Conservation (phyloP, 2,329 filamentous ascomycete species). For the Pyrenochaeta sp. region DNA sequence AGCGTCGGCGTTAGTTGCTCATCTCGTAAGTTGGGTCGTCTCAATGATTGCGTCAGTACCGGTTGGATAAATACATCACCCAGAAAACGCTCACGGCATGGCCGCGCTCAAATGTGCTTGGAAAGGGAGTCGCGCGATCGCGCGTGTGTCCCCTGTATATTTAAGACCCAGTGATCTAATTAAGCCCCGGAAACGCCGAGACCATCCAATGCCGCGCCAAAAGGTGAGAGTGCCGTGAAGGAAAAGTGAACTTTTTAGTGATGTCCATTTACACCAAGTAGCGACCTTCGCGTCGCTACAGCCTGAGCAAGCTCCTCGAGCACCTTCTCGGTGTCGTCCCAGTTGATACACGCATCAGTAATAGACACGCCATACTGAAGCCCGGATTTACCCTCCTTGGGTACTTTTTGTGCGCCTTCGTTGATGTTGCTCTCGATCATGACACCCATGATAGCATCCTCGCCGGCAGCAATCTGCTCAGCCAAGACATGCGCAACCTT, state of each 20-base stretch:
- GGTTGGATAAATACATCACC: background rate
- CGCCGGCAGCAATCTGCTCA: constrained; percentile 84
- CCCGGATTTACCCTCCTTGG: constrained; percentile 81
- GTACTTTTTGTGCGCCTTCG: constrained; percentile 93
- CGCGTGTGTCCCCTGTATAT: background rate
- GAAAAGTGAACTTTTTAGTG: constrained; percentile 27
- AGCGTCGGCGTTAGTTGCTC: background rate
- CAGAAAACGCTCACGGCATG: background rate
- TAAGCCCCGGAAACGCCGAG: background rate
- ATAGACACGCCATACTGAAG: constrained; percentile 96
- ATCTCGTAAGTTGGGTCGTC: background rate
- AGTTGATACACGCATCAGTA: constrained; percentile 95
- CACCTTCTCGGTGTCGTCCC: constrained; percentile 85
- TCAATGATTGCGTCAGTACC: background rate
- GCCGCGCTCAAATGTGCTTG: background rate
- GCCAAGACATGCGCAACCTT: constrained; percentile 85
- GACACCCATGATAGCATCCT: constrained; percentile 90
- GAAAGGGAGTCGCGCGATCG: background rate
- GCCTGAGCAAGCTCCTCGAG: constrained; percentile 81
- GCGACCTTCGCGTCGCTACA: constrained; percentile 75
- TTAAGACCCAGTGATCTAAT: background rate
- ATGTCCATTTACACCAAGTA: constrained; percentile 44
- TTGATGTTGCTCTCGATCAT: constrained; percentile 99
- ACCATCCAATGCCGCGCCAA: background rate
- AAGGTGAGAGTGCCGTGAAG: background rate